Percentiles rank a stretch among this genome's conserved stretches.
These are phyloP conservation scores for Pisolithus albus DNA, from an alignment of 768 basidiomycete genomes.

Conservation along the genomic window DNA sequence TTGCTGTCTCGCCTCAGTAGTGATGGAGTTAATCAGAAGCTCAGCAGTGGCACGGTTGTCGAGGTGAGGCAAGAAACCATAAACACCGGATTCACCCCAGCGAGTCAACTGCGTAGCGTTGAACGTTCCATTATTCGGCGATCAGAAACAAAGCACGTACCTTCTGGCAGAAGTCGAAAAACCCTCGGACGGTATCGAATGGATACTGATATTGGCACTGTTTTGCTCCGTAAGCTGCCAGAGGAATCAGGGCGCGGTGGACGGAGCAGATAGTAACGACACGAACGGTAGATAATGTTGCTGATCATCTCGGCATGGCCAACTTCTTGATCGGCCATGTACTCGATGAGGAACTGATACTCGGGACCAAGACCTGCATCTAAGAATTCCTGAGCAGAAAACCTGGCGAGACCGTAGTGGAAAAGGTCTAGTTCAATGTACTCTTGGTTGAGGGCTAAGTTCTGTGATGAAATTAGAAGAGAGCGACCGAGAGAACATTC, in stretches of 20 bases:
- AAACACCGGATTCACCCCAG: constrained; percentile 53
- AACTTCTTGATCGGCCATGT: constrained; percentile 59
- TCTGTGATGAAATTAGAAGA: constrained; percentile 19
- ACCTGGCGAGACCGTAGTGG: constrained; percentile 16
- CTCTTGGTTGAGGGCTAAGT: constrained; percentile 35
- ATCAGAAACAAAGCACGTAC: constrained; percentile 13
- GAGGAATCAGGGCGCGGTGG: background rate
- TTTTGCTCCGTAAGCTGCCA: constrained; percentile 36
- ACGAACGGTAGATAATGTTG: constrained; percentile 42
- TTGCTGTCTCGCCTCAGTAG: constrained; percentile 59
- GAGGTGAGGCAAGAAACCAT: constrained; percentile 60
- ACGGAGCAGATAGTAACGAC: background rate
- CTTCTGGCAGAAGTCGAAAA: constrained; percentile 54
- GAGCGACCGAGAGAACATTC: background rate
- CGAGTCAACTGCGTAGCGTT: constrained; percentile 33
- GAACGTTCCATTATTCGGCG: background rate
- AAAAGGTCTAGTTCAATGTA: background rate
- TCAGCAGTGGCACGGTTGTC: constrained; percentile 48
- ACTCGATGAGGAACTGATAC: constrained; percentile 50
- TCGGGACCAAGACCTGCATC: constrained; percentile 46
- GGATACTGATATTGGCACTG: constrained; percentile 53
- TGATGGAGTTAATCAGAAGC: constrained; percentile 49
- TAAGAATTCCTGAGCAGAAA: constrained; percentile 51
- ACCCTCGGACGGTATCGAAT: constrained; percentile 50
- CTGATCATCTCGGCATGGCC: constrained; percentile 51